phyloP scores from a whole-genome alignment of 345 rosid species.

The Mallotus nudiflorus region DNA sequence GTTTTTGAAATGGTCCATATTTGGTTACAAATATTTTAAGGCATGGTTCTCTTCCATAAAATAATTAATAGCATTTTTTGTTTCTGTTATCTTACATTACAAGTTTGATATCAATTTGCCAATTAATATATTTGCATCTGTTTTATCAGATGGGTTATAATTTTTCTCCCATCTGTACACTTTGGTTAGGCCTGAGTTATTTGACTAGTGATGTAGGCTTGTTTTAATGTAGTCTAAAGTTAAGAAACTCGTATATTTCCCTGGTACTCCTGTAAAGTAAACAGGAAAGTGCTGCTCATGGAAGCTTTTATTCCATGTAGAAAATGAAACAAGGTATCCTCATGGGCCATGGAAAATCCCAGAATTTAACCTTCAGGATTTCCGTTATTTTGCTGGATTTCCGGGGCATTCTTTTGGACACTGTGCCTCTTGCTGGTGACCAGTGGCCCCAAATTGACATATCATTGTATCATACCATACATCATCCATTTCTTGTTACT shows the following conservation, averaged over 20 bases:
- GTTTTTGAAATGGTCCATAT: background rate
- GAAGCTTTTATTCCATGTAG: slow-evolving; percentile 1
- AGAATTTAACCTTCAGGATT: slow-evolving; percentile 2
- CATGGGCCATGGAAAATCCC: slow-evolving; percentile 11
- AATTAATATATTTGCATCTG: no score
- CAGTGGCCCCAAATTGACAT: slow-evolving; percentile 11
- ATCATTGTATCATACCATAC: background rate
- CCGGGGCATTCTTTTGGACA: slow-evolving; percentile 23
- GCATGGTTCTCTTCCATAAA: background rate
- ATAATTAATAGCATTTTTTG: background rate
- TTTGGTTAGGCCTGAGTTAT: no score
- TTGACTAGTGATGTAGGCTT: no score
- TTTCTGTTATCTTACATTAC: background rate
- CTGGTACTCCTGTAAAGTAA: background rate
- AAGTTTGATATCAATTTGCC: background rate
- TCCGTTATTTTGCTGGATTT: slow-evolving; percentile 27
- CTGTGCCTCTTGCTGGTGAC: background rate
- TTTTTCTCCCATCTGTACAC: no score
- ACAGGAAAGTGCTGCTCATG: background rate
- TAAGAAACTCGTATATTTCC: no score
- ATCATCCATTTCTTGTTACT: background rate
- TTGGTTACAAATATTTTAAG: background rate
- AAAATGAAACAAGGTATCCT: background rate
- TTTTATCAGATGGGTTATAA: no score
- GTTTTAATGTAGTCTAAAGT: no score